phyloP scores from a whole-genome alignment of 1,284 basidiomycete species.

The Polyporus tsugae region DNA sequence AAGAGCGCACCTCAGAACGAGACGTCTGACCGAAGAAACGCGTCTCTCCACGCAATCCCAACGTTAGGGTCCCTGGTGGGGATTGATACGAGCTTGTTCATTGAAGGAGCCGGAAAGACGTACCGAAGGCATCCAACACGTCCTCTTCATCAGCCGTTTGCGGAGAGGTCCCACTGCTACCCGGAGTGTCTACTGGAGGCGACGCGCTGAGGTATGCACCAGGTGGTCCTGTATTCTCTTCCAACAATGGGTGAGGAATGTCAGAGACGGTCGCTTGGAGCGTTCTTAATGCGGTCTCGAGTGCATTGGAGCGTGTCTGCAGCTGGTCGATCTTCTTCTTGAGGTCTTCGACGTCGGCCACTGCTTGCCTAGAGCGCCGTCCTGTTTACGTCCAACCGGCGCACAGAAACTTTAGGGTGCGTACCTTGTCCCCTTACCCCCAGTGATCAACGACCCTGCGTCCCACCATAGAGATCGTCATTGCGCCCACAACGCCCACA shows the following conservation, averaged over 20 bases:
- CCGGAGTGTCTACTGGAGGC: not conserved
- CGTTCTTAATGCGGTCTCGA: constrained; percentile 62
- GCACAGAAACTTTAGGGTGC: not conserved
- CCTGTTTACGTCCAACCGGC: not conserved
- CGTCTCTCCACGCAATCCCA: constrained; percentile 61
- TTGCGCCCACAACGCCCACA: not conserved
- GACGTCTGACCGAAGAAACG: constrained; percentile 70
- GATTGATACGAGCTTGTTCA: not conserved
- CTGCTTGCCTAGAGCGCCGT: constrained; percentile 52
- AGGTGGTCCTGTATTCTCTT: constrained; percentile 29
- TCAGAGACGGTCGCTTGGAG: constrained; percentile 57
- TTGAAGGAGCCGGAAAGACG: constrained; percentile 2
- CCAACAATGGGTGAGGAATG: constrained; percentile 55
- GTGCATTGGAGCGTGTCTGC: constrained; percentile 59
- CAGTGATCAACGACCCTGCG: constrained; percentile 63
- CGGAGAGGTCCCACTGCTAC: constrained; percentile 1
- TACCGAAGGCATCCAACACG: constrained; percentile 67
- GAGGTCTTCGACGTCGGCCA: constrained; percentile 72
- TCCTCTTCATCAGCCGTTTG: constrained; percentile 50
- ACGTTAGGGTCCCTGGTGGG: constrained; percentile 62
- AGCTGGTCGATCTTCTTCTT: constrained; percentile 68
- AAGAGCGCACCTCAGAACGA: constrained; percentile 61
- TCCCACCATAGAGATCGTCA: not conserved
- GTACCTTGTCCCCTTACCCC: constrained; percentile 54
- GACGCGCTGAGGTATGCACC: not conserved